Conservation (phyloP, 129 eudicot species). For the Erigeron canadensis region DNA sequence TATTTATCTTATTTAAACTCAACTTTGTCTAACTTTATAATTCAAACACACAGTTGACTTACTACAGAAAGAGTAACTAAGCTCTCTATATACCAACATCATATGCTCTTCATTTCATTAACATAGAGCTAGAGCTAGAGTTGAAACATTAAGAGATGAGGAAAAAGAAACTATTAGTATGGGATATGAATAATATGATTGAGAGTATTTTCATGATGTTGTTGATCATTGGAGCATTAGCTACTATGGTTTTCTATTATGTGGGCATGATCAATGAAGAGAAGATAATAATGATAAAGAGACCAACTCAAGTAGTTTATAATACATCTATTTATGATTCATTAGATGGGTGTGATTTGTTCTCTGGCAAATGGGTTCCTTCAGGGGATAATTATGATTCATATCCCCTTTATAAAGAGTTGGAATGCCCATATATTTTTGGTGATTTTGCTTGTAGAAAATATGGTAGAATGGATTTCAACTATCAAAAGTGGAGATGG, state of each 20-base stretch:
- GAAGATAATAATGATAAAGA: neutral
- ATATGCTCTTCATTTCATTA: no score
- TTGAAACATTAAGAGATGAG: neutral
- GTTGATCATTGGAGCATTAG: conserved; percentile 25
- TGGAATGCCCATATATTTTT: no score
- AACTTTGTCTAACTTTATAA: no score
- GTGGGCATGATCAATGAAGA: conserved; percentile 8
- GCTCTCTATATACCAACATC: no score
- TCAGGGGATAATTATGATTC: no score
- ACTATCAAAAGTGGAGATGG: conserved; percentile 57
- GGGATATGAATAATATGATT: conserved; percentile 17
- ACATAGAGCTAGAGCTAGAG: no score
- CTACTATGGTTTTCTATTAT: conserved; percentile 19
- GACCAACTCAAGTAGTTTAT: neutral
- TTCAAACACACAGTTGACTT: no score
- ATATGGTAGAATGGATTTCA: conserved; percentile 45
- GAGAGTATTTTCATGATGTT: conserved; percentile 5
- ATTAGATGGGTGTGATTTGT: neutral
- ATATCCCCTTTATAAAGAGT: no score
- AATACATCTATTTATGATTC: neutral
- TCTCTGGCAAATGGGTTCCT: neutral
- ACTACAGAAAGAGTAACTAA: no score
- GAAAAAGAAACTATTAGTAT: conserved; percentile 18
- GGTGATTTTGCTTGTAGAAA: conserved; percentile 41
- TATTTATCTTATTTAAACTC: no score